Evolutionary conservation across 345 rosid species (phyloP), one percentile per base, ranked within the genome.

Genomic region (Populus alba): DNA sequence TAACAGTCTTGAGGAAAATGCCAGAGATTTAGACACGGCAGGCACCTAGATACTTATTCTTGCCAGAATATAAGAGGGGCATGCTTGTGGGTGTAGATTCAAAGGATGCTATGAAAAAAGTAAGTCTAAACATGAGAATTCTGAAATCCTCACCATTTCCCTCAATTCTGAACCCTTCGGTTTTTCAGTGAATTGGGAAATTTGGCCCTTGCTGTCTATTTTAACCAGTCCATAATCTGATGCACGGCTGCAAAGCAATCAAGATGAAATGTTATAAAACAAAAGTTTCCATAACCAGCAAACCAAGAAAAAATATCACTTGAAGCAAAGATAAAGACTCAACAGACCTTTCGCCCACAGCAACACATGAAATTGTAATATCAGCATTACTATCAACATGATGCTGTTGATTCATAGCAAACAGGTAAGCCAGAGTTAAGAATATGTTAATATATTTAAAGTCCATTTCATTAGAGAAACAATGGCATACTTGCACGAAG

Each of bases 161-260:
- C 85, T 87, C 79, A 89, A 90, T 87, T 90, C 89, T 63, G 86
- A 73, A 66, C 94, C 97, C 82, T 77, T 89, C 68, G 99, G 99
- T 85, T 95, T 95, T 79, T 95, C 97, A 75, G 91, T 81, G 77
- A 95, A 95, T 70, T 93, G 92, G 79, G 87, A 76, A 51, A 95
- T 78, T 68, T 80, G 88, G 61, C 98, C 97, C 33, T 84, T 85
- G 82, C 87, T 81, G 75, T 93, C 97, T 53, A 91, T 78, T 78
- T 92, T 93, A 85, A 95, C 89, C 83, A 95, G 83, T 84, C 99
- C 98, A 84, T 85, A 95, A 65, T 93, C 97, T 20, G 95, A 92
- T 78, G 99, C 97, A 63, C 96, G 97, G 81, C 99, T 95, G 87
- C 67, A 82, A 84, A 66, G 47, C n/a, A 79, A 33, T 62, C 47